Base-by-base conservation (phyloP, 768 basidiomycete species). In the Naganishia vishniacii region DNA sequence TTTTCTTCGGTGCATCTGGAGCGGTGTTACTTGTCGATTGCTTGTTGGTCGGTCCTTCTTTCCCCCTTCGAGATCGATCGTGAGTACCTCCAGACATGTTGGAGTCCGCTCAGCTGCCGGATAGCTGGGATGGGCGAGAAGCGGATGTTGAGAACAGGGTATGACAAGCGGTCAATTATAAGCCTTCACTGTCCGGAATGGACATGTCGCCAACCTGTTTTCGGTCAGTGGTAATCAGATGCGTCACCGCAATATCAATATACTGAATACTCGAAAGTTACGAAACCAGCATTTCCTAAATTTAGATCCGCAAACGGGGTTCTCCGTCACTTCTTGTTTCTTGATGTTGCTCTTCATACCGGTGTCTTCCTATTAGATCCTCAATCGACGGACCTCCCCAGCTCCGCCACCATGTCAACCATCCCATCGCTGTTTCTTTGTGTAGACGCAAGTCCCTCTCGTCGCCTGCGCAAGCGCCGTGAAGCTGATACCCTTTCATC, bases 361-460 rank as follows among this genome's bases (percentile, higher is more conserved):
- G n/a, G n/a, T n/a, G n/a, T n/a, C n/a, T n/a, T n/a, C n/a, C n/a
- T n/a, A n/a, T n/a, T n/a, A n/a, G n/a, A 37, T 15, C 15, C 34
- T 37, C 34, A 37, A 37, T 37, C 34, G 34, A 7, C 34, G 15
- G 15, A 7, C 34, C 34, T 37, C 15, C 34, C 7, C 15, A 7
- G 7, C 34, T 7, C 34, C 34, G 34, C 34, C 34, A 18, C 11
- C 20, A 40, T 62, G 31, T 8, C 32, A 48, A 25, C 16, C 15
- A 31, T 18, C 15, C 23, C 9, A 13, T 29, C 29, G 47, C 45
- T 46, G 31, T 62, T 62, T 48, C 61, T 62, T 34, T 62, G 61
- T 34, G 61, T 62, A 42, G 61, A 62, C 25, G 61, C 48, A 32
- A 47, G 61, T 48, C 37, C n/a, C 11, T 26, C 28, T 18, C 2